Evolutionary conservation across 768 basidiomycete genomes (phyloP), one percentile per base, ranked within the genome.

Genomic region (Suillus subalutaceus): DNA sequence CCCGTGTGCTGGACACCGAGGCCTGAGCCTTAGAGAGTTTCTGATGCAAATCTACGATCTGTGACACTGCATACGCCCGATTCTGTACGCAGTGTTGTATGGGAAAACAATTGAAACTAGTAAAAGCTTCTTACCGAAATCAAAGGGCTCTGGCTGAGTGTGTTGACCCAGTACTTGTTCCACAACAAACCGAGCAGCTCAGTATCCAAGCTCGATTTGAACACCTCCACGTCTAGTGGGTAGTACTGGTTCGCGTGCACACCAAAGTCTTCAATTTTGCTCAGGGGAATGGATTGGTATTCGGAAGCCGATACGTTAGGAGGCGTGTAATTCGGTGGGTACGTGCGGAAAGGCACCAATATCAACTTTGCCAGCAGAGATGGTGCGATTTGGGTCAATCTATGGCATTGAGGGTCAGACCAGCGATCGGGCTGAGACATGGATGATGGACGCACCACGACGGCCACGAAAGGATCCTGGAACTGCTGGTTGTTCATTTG

Each of bases 81-180:
- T 97, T 98, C 97, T 99, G 70, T 9, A 55, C n/a, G 41, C 4
- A n/a, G 1, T 56, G 20, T 40, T 44, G 35, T 20, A 30, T 53
- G 23, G 53, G 43, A 5, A 37, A 20, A 26, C 15, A 57, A 56
- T 1, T 32, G 32, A 48, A 37, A 9, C 48, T 8, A 62, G 23
- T 5, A 18, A 15, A 38, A 38, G 18, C 16, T 38, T 76, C 89
- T 38, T 65, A 98, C 97, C 26, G 95, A 95, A 61, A 98, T 91
- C 58, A 99, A 77, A 6, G 96, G 91, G 73, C 94, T 97, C 73
- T 94, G 93, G 71, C 93, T 94, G 46, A 99, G 83, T 3, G 97
- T 99, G 72, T 96, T 96, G 32, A 97, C 94, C 97, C 97, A 99
- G 72, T 99, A 99, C 79, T 98, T 99, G 80, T 99, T 99, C 97